Percentiles rank a stretch among this genome's conserved stretches.
Conservation (phyloP, 345 rosid genomes). For the Salix brachista region DNA sequence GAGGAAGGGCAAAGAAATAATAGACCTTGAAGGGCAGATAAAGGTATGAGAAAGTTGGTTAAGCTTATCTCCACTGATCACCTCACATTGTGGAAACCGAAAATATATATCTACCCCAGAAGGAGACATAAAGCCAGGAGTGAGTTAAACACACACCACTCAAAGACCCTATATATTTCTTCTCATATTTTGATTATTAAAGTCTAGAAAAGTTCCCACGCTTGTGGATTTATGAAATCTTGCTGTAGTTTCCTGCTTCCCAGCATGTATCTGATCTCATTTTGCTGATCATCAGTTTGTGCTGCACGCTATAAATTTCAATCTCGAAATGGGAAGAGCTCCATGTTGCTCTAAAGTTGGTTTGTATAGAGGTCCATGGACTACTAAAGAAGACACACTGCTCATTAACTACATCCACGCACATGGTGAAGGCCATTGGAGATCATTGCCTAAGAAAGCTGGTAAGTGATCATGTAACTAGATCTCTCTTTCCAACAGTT, state of each 20-base stretch:
- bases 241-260: neutral
- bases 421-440: constrained; percentile 49
- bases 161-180: too few species aligned
- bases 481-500: neutral
- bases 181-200: too few species aligned
- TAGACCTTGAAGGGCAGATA: neutral
- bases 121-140: too few species aligned
- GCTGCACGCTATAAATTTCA: too few species aligned
- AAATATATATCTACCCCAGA: neutral
- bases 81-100: neutral
- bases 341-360: constrained; percentile 49
- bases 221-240: neutral
- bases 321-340: constrained; percentile 31
- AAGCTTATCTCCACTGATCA: neutral
- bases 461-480: constrained; percentile 11
- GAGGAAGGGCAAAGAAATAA: neutral
- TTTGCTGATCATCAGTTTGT: neutral
- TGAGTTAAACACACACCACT: too few species aligned
- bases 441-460: constrained; percentile 41
- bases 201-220: too few species aligned
- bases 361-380: constrained; percentile 45
- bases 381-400: constrained; percentile 35
- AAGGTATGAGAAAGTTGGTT: neutral
- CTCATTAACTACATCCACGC: constrained; percentile 28
- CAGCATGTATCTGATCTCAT: neutral